Conservation (phyloP, 176 grass and related monocot species). For the Saccharum spontaneum region DNA sequence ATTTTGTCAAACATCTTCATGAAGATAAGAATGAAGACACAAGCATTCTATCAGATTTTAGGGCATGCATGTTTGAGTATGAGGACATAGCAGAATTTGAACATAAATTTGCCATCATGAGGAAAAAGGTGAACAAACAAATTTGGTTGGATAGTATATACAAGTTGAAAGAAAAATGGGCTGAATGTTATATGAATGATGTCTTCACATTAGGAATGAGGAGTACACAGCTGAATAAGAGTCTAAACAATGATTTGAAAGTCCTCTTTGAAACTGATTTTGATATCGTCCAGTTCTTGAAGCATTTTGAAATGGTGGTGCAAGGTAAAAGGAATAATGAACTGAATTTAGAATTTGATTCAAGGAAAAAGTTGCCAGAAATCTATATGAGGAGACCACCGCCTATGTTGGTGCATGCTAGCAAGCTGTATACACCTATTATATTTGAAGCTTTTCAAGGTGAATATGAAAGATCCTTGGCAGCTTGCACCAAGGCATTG, state of each 20-base stretch:
- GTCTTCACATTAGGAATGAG: slow-evolving; percentile 21
- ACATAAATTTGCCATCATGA: slow-evolving; percentile 7
- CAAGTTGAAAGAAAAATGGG: slow-evolving; percentile 4
- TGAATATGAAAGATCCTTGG: slow-evolving; percentile 20
- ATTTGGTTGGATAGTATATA: slow-evolving; percentile 12
- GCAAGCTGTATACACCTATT: slow-evolving; percentile 22
- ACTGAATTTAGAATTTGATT: slow-evolving; percentile 4
- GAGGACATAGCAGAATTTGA: background rate
- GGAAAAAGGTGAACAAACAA: slow-evolving; percentile 13
- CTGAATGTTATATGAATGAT: slow-evolving; percentile 11
- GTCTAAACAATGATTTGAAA: slow-evolving; percentile 7
- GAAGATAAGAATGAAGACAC: slow-evolving; percentile 1
- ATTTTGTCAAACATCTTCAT: background rate
- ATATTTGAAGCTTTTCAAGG: slow-evolving; percentile 22
- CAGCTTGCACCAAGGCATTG: slow-evolving; percentile 6
- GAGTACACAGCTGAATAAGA: background rate
- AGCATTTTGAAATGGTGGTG: slow-evolving; percentile 8
- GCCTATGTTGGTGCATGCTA: background rate
- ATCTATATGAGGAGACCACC: slow-evolving; percentile 16
- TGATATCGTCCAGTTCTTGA: background rate
- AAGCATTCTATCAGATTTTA: background rate
- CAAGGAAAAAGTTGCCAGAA: slow-evolving; percentile 6
- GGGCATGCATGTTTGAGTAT: slow-evolving; percentile 5
- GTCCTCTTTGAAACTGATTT: background rate
- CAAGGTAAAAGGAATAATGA: slow-evolving; percentile 7